Evolutionary conservation across 2,329 filamentous ascomycete species (phyloP).

Genomic region (Cryphonectria japonica): DNA sequence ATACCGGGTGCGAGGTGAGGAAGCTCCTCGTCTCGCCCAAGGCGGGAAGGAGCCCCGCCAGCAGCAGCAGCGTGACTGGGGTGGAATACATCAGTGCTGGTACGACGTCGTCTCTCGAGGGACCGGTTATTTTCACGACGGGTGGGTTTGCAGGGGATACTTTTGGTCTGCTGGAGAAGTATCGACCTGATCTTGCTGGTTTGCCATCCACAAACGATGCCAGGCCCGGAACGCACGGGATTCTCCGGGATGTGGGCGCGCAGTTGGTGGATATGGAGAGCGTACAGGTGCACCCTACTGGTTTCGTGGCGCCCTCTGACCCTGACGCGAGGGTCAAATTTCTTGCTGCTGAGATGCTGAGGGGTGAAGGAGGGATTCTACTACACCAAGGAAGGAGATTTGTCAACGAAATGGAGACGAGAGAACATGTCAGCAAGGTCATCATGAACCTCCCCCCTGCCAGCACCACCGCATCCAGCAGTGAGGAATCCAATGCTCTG

Average conservation of each 20-base stretch:
- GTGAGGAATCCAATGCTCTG: slow-evolving; percentile 33
- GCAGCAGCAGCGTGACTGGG: slow-evolving; percentile 47
- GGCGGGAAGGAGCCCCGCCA: slow-evolving; percentile 7
- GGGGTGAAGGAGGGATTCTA: slow-evolving; percentile 65
- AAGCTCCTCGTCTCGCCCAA: slow-evolving; percentile 44
- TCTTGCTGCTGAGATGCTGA: slow-evolving; percentile 64
- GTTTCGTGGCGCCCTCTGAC: slow-evolving; percentile 61
- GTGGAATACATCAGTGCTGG: slow-evolving; percentile 52
- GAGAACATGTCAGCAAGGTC: slow-evolving; percentile 58
- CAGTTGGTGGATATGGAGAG: slow-evolving; percentile 55
- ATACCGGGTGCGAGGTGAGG: slow-evolving; percentile 57
- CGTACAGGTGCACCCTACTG: slow-evolving; percentile 68
- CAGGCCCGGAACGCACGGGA: slow-evolving; percentile 54
- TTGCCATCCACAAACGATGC: slow-evolving; percentile 68
- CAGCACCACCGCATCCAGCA: background rate
- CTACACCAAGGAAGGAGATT: slow-evolving; percentile 56
- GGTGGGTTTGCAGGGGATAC: slow-evolving; percentile 68
- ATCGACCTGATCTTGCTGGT: slow-evolving; percentile 62
- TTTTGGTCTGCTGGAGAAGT: slow-evolving; percentile 56
- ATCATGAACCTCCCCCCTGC: slow-evolving; percentile 48
- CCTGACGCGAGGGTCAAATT: slow-evolving; percentile 57
- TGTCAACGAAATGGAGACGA: slow-evolving; percentile 64
- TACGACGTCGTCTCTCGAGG: slow-evolving; percentile 45
- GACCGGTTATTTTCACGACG: slow-evolving; percentile 62
- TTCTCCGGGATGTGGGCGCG: slow-evolving; percentile 46